These are phyloP conservation scores for Leishmania gerbilli DNA, from an alignment of 208 protist species.

Conservation along the genomic window DNA sequence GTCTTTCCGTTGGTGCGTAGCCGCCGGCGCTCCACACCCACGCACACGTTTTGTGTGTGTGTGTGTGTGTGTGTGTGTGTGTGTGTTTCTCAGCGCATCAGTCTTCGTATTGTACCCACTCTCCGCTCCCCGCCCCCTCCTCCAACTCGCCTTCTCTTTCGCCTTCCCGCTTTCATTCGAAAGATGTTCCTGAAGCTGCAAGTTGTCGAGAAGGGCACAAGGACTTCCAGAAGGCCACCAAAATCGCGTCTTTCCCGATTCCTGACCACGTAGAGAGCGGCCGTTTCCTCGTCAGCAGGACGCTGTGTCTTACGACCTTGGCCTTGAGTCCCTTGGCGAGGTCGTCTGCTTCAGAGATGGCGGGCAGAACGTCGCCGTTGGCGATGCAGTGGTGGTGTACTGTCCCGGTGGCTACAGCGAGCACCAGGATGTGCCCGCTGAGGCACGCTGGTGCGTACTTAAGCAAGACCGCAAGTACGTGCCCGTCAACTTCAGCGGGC, in stretches of 20 bases:
- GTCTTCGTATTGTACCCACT: not conserved
- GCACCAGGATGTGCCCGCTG: constrained; percentile 33
- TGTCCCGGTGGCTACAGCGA: constrained; percentile 37
- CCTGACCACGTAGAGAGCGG: constrained; percentile 22
- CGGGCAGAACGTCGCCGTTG: constrained; percentile 27
- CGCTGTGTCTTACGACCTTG: constrained; percentile 30
- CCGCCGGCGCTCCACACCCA: not conserved
- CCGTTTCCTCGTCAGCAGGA: constrained; percentile 25
- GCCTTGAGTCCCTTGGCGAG: constrained; percentile 37
- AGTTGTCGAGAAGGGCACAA: constrained; percentile 32
- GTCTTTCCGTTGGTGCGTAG: not conserved
- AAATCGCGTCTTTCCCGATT: constrained; percentile 16
- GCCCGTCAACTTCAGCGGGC: constrained; percentile 34
- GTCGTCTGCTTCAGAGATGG: constrained; percentile 24
- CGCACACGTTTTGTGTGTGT: not conserved
- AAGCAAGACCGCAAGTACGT: constrained; percentile 30
- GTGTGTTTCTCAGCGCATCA: not conserved
- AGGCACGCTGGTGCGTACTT: constrained; percentile 23
- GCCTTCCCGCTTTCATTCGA: not conserved
- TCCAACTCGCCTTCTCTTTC: not conserved
- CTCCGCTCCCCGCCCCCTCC: not conserved
- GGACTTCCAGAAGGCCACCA: constrained; percentile 35
- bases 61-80: not conserved
- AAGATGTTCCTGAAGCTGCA: constrained; percentile 30
- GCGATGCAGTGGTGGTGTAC: constrained; percentile 33